Evolutionary conservation across 805 yeast species (phyloP), one percentile per base, ranked within the genome.

Genomic region (Soucietia sequanensis): DNA sequence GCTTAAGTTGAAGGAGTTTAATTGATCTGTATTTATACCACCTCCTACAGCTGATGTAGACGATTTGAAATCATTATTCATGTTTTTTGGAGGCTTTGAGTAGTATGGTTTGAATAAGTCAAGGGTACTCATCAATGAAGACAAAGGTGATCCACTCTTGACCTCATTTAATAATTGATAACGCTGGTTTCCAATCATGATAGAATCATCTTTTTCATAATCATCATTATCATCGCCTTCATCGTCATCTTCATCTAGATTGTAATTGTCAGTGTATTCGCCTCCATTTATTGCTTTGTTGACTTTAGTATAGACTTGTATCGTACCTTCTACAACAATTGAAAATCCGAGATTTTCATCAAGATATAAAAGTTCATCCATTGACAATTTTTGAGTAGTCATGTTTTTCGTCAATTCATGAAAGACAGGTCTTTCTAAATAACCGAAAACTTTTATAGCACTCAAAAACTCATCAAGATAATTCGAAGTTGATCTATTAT

Each of bases 381-480:
- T 73, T 18, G 80, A 80, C 24, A 91, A 56, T 41, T 85, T 83
- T 52, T 87, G 88, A 1, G 98, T 91, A 35, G 86, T 86, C 87
- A 91, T 88, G 41, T 84, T 84, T 52, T 85, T 82, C 3, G 98
- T 90, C 47, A 91, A 72, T 50, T 90, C 98, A 53, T 90, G 95
- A 58, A 91, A 90, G 1, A 91, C 96, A 2, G 86, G 84, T 41
- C 82, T 75, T 46, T 91, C 98, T 31, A 91, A 68, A 57, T 91
- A 91, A 2, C 98, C 98, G 65, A 91, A 93, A 5, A 93, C 84
- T 59, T 88, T 89, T 44, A 93, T 86, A 3, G 96, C 98, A 33
- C 86, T 76, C 30, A 91, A 62, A 49, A 91, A 91, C 55, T 90
- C 95, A 56, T 91, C 96, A 34, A 91, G 64, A 52, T 88, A 90